Conservation (phyloP, 768 basidiomycete genomes). For the Amanita muscaria region DNA sequence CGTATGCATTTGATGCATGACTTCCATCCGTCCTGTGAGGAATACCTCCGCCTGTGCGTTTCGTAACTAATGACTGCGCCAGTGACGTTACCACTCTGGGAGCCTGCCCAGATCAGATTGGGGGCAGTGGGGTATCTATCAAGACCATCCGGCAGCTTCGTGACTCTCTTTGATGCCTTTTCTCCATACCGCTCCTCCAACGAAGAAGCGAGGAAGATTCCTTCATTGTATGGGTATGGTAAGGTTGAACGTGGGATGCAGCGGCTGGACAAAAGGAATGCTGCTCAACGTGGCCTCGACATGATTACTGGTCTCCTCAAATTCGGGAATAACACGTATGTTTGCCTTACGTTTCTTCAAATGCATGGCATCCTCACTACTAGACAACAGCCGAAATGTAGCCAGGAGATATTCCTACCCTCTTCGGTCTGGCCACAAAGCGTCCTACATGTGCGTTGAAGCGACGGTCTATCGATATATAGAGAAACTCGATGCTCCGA, state of each 20-base stretch:
- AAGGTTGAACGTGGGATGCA: slow-evolving; percentile 23
- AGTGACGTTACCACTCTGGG: slow-evolving; percentile 70
- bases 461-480: slow-evolving; percentile 49
- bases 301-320: slow-evolving; percentile 37
- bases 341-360: slow-evolving; percentile 7
- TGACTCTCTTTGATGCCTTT: slow-evolving; percentile 69
- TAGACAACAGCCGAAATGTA: slow-evolving; percentile 31
- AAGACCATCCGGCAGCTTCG: slow-evolving; percentile 58
- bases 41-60: slow-evolving; percentile 11
- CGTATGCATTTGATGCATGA: slow-evolving; percentile 56
- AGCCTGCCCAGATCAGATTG: slow-evolving; percentile 49
- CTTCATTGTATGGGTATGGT: slow-evolving; percentile 60
- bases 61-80: slow-evolving; percentile 1
- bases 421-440: slow-evolving; percentile 43
- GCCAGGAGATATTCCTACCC: slow-evolving; percentile 42
- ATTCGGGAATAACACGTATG: slow-evolving; percentile 31
- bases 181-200: slow-evolving; percentile 38
- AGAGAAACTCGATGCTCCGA: slow-evolving; percentile 41
- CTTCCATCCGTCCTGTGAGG: slow-evolving; percentile 61
- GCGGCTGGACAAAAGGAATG: slow-evolving; percentile 44
- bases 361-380: neutral
- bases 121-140: slow-evolving; percentile 76
- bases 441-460: slow-evolving; percentile 50
- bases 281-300: slow-evolving; percentile 48
- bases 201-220: slow-evolving; percentile 36